Base-by-base conservation (phyloP, 495 filamentous ascomycete genomes). In the Cairneyella variabilis region DNA sequence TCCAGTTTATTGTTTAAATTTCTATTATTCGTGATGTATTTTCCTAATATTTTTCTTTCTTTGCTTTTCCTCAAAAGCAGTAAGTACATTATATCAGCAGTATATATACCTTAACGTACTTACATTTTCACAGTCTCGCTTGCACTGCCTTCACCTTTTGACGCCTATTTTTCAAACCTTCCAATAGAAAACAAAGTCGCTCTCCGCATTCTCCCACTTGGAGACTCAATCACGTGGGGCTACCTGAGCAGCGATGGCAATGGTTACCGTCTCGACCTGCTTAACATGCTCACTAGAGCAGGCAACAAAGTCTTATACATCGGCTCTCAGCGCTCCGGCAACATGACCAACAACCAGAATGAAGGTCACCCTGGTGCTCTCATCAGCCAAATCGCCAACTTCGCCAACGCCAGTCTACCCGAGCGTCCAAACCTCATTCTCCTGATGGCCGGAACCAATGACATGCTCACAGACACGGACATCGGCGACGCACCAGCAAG, bases 211-310 rank as follows among this genome's bases (percentile, higher is more conserved):
- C 42, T 28, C 3, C 51, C 51, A 7, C 36, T 54, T 18, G 51
- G 51, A 55, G 79, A 79, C 10, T 83, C 79, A 0, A 80, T 84
- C 56, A 82, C 79, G 3, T 66, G 69, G 38, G 81, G 81, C 20
- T 75, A 72, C 39, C 62, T 63, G 23, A 79, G 75, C 1, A 69
- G 63, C 1, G 75, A 77, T 46, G 70, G 72, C 17, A 75, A 80
- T 62, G 79, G 79, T 16, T 84, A 78, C 59, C 76, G 81, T 23
- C 69, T 69, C 23, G 62, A 70, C 57, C 61, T 78, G 5, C 60
- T 62, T 14, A 66, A 71, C 44, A 57, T 61, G 40, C 64, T 78
- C 20, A 53, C 60, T 12, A 64, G 38, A 43, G 56, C 63, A 12
- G 59, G 62, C n/a, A 62, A 57, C 38, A 28, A n/a, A 20, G 54